phyloP scores from a whole-genome alignment of 192 early-diverging fungal genomes.

The Phlyctochytrium arcticum region DNA sequence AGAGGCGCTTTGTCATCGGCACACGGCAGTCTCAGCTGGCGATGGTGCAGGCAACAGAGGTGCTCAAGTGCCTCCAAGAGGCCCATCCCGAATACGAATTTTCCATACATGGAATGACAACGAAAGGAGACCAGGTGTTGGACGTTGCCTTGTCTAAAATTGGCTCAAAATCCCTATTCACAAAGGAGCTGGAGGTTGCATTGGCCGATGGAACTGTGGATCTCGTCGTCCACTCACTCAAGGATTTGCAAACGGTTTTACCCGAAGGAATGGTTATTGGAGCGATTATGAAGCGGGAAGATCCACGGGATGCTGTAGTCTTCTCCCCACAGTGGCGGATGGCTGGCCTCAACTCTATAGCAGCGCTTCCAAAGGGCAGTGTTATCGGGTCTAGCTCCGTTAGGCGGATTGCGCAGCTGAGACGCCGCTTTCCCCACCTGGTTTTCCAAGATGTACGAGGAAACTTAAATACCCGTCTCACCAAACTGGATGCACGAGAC shows the following conservation, averaged over 20 bases:
- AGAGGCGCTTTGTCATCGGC: slow-evolving; percentile 43
- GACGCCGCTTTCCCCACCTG: slow-evolving; percentile 69
- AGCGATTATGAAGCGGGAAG: slow-evolving; percentile 80
- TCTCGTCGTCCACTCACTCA: slow-evolving; percentile 89
- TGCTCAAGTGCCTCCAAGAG: slow-evolving; percentile 49
- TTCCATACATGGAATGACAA: slow-evolving; percentile 46
- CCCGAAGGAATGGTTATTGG: slow-evolving; percentile 78
- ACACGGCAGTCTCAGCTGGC: slow-evolving; percentile 86
- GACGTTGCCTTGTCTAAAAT: slow-evolving; percentile 83
- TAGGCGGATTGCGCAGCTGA: slow-evolving; percentile 82
- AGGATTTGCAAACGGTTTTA: slow-evolving; percentile 86
- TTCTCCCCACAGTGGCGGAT: slow-evolving; percentile 37
- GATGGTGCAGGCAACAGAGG: slow-evolving; percentile 78
- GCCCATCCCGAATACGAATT: slow-evolving; percentile 31
- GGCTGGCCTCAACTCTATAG: slow-evolving; percentile 37
- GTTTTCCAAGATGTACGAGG: slow-evolving; percentile 71
- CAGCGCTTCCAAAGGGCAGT: slow-evolving; percentile 65
- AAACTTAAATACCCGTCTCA: slow-evolving; percentile 83
- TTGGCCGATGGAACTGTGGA: slow-evolving; percentile 65
- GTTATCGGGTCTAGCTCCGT: slow-evolving; percentile 88
- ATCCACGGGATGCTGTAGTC: slow-evolving; percentile 86
- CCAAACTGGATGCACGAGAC: slow-evolving; percentile 77
- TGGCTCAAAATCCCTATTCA: slow-evolving; percentile 86
- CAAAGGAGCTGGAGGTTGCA: slow-evolving; percentile 84
- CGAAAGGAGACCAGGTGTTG: slow-evolving; percentile 71